Percentiles rank a stretch among this genome's conserved stretches.
Conservation (phyloP, 345 rosid species). For the Populus pruinosa region DNA sequence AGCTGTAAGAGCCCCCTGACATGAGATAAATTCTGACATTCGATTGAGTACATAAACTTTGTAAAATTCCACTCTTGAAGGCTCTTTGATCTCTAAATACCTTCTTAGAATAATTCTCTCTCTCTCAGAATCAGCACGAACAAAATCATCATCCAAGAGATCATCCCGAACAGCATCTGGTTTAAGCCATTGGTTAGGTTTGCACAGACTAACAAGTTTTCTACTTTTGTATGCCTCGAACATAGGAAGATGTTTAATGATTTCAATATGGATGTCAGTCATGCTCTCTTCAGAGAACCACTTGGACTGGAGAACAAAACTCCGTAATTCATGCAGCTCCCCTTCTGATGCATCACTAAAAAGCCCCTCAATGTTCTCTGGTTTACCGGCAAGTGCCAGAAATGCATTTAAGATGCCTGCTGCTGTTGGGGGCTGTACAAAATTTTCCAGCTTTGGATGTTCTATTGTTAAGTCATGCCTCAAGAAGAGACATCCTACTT, state of each 20-base stretch:
- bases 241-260: slow-evolving; percentile 76
- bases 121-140: slow-evolving; percentile 83
- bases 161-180: slow-evolving; percentile 74
- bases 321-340: slow-evolving; percentile 80
- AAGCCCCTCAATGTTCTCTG: slow-evolving; percentile 50
- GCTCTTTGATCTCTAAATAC: slow-evolving; percentile 68
- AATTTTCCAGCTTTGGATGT: slow-evolving; percentile 74
- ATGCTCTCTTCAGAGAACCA: slow-evolving; percentile 78
- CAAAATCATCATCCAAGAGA: slow-evolving; percentile 76
- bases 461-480: slow-evolving; percentile 58
- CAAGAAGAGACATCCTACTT: slow-evolving; percentile 82
- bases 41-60: slow-evolving; percentile 68
- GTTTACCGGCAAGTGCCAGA: slow-evolving; percentile 65
- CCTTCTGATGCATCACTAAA: slow-evolving; percentile 68
- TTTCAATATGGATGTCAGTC: slow-evolving; percentile 53
- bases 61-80: slow-evolving; percentile 72
- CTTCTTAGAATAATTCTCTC: slow-evolving; percentile 62
- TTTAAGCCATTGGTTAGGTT: slow-evolving; percentile 75
- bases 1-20: slow-evolving; percentile 54
- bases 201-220: slow-evolving; percentile 60
- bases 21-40: slow-evolving; percentile 77
- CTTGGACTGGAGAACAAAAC: slow-evolving; percentile 88
- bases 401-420: slow-evolving; percentile 72
- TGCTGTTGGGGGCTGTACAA: slow-evolving; percentile 90
- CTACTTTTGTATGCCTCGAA: slow-evolving; percentile 79